Conservation (phyloP, 352 stramenopile species). For the Globisporangium cylindrosporum region DNA sequence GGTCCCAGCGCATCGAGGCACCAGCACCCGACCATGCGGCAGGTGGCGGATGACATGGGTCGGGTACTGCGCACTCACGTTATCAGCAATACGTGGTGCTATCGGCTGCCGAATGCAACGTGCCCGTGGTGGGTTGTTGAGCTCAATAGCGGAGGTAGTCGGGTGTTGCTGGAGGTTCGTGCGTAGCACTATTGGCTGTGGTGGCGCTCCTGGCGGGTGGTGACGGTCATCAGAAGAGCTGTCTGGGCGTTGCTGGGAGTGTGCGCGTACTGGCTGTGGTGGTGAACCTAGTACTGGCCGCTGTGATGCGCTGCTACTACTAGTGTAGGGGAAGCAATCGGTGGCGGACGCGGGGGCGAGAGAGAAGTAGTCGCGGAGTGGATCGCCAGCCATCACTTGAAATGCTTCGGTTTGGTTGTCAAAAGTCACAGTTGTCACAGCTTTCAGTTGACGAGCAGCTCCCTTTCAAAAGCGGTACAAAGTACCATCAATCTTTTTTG, state of each 20-base stretch:
- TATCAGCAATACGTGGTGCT: too few relatives aligned
- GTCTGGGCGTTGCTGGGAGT: neutral
- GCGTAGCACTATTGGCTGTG: too few relatives aligned
- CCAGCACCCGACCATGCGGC: too few relatives aligned
- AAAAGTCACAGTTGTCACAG: neutral
- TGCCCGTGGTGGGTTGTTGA: too few relatives aligned
- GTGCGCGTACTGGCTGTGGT: neutral
- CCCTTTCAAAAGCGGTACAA: neutral
- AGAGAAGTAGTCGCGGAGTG: slow-evolving; percentile 5
- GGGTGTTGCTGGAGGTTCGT: too few relatives aligned
- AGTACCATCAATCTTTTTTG: neutral
- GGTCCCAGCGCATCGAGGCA: too few relatives aligned
- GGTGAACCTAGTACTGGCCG: neutral
- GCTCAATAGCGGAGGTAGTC: too few relatives aligned
- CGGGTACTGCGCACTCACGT: too few relatives aligned
- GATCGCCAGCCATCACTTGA: neutral
- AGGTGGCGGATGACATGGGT: too few relatives aligned
- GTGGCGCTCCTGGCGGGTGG: too few relatives aligned
- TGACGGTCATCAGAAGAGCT: too few relatives aligned
- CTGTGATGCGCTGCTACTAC: neutral
- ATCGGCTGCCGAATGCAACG: too few relatives aligned
- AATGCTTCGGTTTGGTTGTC: neutral
- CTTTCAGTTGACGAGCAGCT: neutral
- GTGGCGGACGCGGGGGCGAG: neutral
- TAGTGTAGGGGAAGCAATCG: neutral